A percentile compares a stretch with the other conserved stretches of the same genome.
These are phyloP conservation scores for Solanum ossicruentum DNA, from an alignment of 257 asterid genomes.

Conservation along the genomic window DNA sequence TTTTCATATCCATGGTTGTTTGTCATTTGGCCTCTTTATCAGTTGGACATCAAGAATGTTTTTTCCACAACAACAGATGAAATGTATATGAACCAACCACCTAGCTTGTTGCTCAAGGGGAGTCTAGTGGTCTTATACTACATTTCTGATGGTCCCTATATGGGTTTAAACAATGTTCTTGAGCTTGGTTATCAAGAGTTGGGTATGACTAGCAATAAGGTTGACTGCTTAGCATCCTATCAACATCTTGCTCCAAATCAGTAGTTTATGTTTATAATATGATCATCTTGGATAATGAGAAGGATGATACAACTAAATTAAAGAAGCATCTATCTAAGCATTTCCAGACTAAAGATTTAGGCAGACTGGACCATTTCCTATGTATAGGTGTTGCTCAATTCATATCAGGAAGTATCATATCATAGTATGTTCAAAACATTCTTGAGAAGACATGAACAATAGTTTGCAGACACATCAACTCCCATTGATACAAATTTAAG, in stretches of 20 bases:
- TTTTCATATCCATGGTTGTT: background rate
- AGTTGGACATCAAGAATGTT: background rate
- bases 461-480: too few relatives aligned
- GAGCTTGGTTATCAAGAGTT: background rate
- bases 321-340: too few relatives aligned
- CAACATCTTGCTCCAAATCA: background rate
- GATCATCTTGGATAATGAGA: too few relatives aligned
- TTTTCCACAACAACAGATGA: background rate
- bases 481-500: too few relatives aligned
- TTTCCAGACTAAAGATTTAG: too few relatives aligned
- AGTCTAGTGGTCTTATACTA: background rate
- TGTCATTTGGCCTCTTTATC: background rate
- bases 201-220: background rate
- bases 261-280: background rate
- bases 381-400: too few relatives aligned
- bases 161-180: background rate
- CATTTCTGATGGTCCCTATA: background rate
- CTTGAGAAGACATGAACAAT: too few relatives aligned
- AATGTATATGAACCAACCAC: background rate
- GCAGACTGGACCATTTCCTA: too few relatives aligned
- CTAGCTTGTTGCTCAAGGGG: background rate
- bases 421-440: too few relatives aligned
- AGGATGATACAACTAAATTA: too few relatives aligned
- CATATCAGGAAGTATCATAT: too few relatives aligned
- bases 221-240: background rate